These are phyloP conservation scores for Hanseniaspora jakobsenii DNA, from an alignment of 805 yeast genomes.

Conservation along the genomic window DNA sequence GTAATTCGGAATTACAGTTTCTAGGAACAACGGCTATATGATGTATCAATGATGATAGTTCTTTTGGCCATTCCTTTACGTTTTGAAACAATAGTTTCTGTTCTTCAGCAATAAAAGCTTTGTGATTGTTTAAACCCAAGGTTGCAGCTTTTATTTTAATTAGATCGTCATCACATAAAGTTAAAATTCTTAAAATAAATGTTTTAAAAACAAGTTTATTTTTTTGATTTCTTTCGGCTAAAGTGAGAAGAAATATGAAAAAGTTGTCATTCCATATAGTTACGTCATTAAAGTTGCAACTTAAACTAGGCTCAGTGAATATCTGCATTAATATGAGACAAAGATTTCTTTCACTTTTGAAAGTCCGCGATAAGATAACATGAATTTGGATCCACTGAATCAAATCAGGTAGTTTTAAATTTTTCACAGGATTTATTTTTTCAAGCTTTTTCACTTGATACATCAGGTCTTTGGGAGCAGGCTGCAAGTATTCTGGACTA, in stretches of 20 bases:
- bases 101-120: neutral
- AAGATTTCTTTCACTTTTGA: neutral
- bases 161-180: too few species aligned
- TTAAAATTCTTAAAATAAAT: too few species aligned
- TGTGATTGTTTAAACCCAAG: neutral
- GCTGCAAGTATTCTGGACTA: constrained; percentile 5
- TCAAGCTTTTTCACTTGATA: constrained; percentile 4
- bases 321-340: neutral
- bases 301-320: neutral
- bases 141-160: too few species aligned
- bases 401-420: neutral
- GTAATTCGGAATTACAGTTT: too few species aligned
- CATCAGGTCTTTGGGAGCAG: neutral
- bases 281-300: neutral
- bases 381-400: neutral
- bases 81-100: neutral
- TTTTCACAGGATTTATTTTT: neutral
- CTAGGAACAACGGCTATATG: neutral
- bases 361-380: neutral
- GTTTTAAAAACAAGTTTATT: too few species aligned
- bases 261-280: too few species aligned
- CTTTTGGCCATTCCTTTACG: neutral
- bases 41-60: neutral
- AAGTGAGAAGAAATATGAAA: too few species aligned
- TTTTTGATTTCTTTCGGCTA: too few species aligned